Conservation (phyloP, 257 asterid species). For the Solanum corneliomulleri region DNA sequence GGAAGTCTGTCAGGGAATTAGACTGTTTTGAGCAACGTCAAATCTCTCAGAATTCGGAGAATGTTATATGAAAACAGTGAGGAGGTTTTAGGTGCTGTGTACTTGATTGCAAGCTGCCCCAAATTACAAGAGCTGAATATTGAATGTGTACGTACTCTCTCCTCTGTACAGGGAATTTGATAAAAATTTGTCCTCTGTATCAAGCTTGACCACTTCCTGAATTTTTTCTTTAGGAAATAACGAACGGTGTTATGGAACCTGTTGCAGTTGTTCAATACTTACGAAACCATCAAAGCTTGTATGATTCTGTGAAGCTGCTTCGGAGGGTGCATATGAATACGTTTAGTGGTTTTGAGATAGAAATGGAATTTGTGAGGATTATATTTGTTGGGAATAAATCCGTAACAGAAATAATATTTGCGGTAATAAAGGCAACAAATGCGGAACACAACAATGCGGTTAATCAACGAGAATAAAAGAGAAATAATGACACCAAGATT, state of each 20-base stretch:
- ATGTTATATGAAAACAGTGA: slow-evolving; percentile 6
- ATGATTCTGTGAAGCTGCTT: slow-evolving; percentile 15
- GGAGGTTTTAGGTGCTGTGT: slow-evolving; percentile 40
- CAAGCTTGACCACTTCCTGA: neutral
- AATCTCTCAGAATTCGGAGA: slow-evolving; percentile 31
- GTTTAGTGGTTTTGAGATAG: slow-evolving; percentile 13
- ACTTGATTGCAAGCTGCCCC: slow-evolving; percentile 52
- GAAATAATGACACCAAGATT: too few relatives aligned
- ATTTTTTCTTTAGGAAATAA: neutral
- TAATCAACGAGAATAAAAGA: too few relatives aligned
- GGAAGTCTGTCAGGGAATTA: slow-evolving; percentile 37
- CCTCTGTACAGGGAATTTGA: neutral
- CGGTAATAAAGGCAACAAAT: too few relatives aligned
- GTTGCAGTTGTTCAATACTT: too few relatives aligned
- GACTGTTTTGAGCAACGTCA: slow-evolving; percentile 20
- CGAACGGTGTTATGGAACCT: slow-evolving; percentile 22
- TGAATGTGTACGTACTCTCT: neutral
- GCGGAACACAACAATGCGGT: too few relatives aligned
- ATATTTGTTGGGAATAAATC: too few relatives aligned
- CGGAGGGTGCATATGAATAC: neutral
- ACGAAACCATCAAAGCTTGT: slow-evolving; percentile 26
- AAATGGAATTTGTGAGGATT: slow-evolving; percentile 55
- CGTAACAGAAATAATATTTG: too few relatives aligned
- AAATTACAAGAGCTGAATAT: slow-evolving; percentile 37
- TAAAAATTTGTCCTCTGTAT: neutral